Percentiles rank a stretch among this genome's conserved stretches.
phyloP scores from a whole-genome alignment of 75 land plant species.

The Cupressus sempervirens region DNA sequence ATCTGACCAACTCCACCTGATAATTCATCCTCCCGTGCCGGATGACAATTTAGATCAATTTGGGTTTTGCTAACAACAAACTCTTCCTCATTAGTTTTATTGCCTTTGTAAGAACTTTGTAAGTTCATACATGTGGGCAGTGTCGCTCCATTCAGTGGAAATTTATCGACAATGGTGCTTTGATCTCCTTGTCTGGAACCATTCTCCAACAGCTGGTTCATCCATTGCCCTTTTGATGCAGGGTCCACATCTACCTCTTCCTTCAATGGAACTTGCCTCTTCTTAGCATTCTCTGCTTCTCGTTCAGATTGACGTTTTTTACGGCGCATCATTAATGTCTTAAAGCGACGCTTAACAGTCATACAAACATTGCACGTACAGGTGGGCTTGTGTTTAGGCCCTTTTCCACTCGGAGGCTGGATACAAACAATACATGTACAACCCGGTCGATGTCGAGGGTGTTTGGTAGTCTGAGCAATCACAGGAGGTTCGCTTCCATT shows the following conservation, averaged over 20 bases:
- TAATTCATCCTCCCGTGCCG: slow-evolving; percentile 55
- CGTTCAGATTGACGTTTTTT: slow-evolving; percentile 48
- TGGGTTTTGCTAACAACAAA: slow-evolving; percentile 16
- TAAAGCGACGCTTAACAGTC: slow-evolving; percentile 46
- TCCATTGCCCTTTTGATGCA: neutral
- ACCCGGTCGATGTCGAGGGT: slow-evolving; percentile 54
- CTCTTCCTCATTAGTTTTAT: slow-evolving; percentile 1
- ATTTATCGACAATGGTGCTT: neutral
- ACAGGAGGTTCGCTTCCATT: slow-evolving; percentile 17
- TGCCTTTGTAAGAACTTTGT: neutral
- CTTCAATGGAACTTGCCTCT: slow-evolving; percentile 18
- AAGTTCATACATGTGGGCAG: neutral
- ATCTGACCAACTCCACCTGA: slow-evolving; percentile 11
- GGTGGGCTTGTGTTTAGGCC: slow-evolving; percentile 49
- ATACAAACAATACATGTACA: slow-evolving; percentile 56
- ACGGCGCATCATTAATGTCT: slow-evolving; percentile 44
- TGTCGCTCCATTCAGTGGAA: neutral
- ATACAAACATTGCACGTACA: slow-evolving; percentile 43
- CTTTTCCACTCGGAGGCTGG: slow-evolving; percentile 61
- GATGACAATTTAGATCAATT: slow-evolving; percentile 71
- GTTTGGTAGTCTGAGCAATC: slow-evolving; percentile 48
- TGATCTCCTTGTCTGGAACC: neutral
- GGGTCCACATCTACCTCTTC: slow-evolving; percentile 15
- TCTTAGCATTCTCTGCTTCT: slow-evolving; percentile 30
- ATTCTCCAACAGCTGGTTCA: slow-evolving; percentile 1